Evolutionary conservation across 2,329 filamentous ascomycete species (phyloP), one percentile per base, ranked within the genome.

Genomic region (Trichoderma koningii): DNA sequence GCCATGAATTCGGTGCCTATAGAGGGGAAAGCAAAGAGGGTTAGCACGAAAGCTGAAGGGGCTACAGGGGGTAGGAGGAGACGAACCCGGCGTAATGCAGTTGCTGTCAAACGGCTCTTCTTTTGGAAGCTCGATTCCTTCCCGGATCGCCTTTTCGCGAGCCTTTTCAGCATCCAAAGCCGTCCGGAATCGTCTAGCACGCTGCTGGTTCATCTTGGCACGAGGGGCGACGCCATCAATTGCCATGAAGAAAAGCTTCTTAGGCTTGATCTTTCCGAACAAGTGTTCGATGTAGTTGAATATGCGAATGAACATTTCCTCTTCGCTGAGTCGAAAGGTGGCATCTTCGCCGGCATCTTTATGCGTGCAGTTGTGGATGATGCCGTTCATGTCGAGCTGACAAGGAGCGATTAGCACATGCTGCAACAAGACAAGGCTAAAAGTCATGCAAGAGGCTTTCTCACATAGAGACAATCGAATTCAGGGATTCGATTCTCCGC

Each of bases 201-300:
- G 92, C 80, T 99, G 95, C 79, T 99, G 95, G 78, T 99, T 99
- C 95, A 99, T 99, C 84, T 99, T 99, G 71, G 95, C 95, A 73
- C 95, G 90, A 19, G 95, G 96, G 23, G 95, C 95, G 68, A 99
- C 96, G 73, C 95, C 95, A 74, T 99, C 95, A 69, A 99, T 95
- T 57, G 95, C 96, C 95, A 99, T 99, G 83, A 97, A 99, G 81
- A 99, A 99, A 42, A 99, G 86, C 82, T 97, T 89, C 80, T 97
- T 94, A 14, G 95, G 95, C 78, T 98, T 98, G 76, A 99, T 99
- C 79, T 97, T 99, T 72, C 94, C 93, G 77, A 96, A 99, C 61
- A 99, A 80, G 80, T 99, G 95, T 78, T 99, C 95, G 70, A 99
- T 99, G 77, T 99, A 99, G 80, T 98, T 98, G 86, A 99, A 99